Conservation (phyloP, 116 monocot genomes). For the Posidonia oceanica region DNA sequence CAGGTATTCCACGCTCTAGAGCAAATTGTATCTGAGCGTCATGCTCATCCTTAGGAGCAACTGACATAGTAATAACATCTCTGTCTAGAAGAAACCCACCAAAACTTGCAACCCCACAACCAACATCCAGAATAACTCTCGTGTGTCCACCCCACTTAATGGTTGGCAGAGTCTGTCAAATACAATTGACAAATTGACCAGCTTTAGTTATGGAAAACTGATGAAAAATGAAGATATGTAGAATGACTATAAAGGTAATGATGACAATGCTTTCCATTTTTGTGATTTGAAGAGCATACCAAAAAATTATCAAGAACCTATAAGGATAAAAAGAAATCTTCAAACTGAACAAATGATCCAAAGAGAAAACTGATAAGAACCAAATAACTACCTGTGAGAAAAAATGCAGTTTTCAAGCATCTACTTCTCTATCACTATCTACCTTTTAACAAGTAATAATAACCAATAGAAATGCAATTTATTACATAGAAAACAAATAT, state of each 20-base stretch:
- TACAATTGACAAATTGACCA: not conserved
- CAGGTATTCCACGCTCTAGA: constrained; percentile 89
- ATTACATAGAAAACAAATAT: no score
- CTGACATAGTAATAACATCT: constrained; percentile 77
- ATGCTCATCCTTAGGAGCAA: constrained; percentile 97
- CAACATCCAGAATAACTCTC: constrained; percentile 90
- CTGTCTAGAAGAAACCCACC: constrained; percentile 78
- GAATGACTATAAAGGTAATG: not conserved
- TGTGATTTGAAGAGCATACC: not conserved
- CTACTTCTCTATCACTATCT: no score
- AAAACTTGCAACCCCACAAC: constrained; percentile 98
- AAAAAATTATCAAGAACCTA: not conserved
- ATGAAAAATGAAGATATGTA: not conserved
- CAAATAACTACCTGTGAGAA: no score
- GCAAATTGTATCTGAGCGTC: constrained; percentile 99
- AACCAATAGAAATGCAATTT: no score
- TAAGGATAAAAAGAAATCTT: not conserved
- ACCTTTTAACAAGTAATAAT: no score
- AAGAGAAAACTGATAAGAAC: not conserved
- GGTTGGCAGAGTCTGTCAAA: constrained; percentile 41
- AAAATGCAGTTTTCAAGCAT: no score
- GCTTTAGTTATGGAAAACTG: not conserved
- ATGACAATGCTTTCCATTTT: not conserved
- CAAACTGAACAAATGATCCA: not conserved
- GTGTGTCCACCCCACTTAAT: constrained; percentile 71